Base-by-base conservation (phyloP, 768 basidiomycete genomes). In the Heimioporus sp. region DNA sequence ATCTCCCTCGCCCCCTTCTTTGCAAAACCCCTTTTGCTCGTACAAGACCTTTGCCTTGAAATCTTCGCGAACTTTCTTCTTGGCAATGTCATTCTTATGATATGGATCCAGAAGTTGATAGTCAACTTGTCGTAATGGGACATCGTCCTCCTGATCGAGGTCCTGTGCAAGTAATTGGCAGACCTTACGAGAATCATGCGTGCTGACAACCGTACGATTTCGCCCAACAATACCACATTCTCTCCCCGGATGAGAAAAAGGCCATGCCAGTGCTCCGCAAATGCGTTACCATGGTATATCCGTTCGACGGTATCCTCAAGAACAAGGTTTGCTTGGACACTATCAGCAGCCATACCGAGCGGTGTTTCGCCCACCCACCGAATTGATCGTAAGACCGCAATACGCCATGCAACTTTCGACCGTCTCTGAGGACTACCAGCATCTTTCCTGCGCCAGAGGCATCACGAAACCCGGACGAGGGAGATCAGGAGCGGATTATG, bases 311-410 rank as follows among this genome's bases (percentile, higher is more conserved):
- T 94, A 68, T 93, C 90, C 71, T 98, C 95, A 40, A 98, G 80
- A 9, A 99, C 93, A 60, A 99, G 88, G 72, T 99, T 99, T 59
- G 97, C 97, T 99, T 56, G 35, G 46, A 43, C 20, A 38, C 44
- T 56, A 39, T 17, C 42, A 17, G 48, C 32, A 10, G 31, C 34
- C 8, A 34, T 30, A 8, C 28, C 19, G 36, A 42, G 36, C 49
- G 19, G 32, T 34, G n/a, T 28, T 16, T 12, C 10, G 30, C 20
- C 17, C 16, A 51, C 86, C 63, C 71, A 98, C 97, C 97, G 62
- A 98, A 99, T 65, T 99, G 97, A 77, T 99, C 97, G 70, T 99
- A 99, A 19, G 93, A 96, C 51, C 97, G 78, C 61, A 99, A 75
- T 44, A 99, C 96, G 39, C 97, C 97, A 62, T 97, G 90, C 37